phyloP scores from a whole-genome alignment of 1,284 basidiomycete genomes.

The Moesziomyces globuligerus region DNA sequence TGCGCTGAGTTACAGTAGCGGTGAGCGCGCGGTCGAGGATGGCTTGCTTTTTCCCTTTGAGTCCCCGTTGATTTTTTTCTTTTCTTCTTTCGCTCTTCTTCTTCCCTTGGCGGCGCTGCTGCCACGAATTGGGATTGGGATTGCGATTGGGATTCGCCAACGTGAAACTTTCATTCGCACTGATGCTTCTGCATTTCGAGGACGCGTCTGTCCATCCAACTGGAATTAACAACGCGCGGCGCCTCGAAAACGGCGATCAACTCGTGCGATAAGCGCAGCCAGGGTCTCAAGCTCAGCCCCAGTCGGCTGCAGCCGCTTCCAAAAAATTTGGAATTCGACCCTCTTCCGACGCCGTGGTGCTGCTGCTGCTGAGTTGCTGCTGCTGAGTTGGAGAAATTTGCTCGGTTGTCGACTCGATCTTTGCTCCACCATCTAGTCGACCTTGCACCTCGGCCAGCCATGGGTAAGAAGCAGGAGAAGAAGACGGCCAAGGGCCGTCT shows the following conservation, averaged over 20 bases:
- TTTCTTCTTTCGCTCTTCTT: conserved; percentile 5
- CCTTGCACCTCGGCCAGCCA: conserved; percentile 13
- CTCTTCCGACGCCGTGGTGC: too few relatives aligned
- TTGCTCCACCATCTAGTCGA: conserved; percentile 10
- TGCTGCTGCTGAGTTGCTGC: too few relatives aligned
- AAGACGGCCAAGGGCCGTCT: conserved; percentile 67
- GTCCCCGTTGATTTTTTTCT: conserved; percentile 2
- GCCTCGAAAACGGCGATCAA: background rate
- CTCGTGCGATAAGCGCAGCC: background rate
- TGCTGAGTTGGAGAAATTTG: too few relatives aligned
- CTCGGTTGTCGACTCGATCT: too few relatives aligned
- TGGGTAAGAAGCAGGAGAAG: conserved; percentile 66
- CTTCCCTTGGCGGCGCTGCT: too few relatives aligned
- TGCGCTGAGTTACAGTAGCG: too few relatives aligned
- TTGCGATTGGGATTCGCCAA: too few relatives aligned
- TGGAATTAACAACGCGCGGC: background rate
- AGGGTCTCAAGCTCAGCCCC: background rate
- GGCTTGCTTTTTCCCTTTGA: conserved; percentile 4
- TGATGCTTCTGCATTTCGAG: too few relatives aligned
- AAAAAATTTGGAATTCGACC: conserved; percentile 24
- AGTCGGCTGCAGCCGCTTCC: background rate
- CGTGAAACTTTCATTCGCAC: too few relatives aligned
- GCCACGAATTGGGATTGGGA: too few relatives aligned
- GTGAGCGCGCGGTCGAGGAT: too few relatives aligned
- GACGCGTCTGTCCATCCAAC: background rate